Evolutionary conservation across 179 eudicot species (phyloP).

Genomic region (Sideroxylon spinosum): DNA sequence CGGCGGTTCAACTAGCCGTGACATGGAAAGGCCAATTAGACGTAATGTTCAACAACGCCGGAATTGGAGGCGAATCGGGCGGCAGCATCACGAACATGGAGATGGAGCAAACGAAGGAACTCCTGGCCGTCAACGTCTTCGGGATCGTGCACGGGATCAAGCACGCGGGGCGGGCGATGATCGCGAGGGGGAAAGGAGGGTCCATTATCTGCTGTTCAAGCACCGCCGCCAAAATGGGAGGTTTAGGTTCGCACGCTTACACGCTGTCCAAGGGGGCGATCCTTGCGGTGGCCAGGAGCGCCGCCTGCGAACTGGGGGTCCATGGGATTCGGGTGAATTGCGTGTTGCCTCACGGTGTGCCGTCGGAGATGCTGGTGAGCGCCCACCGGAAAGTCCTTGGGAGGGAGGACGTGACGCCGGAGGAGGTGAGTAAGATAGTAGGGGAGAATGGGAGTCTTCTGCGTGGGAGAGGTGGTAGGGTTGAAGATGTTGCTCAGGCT

Average conservation of each 20-base stretch:
- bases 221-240: constrained; percentile 73
- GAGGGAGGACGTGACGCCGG: constrained; percentile 29
- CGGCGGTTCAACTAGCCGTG: constrained; percentile 52
- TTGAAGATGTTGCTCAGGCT: constrained; percentile 64
- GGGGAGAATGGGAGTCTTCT: constrained; percentile 50
- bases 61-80: constrained; percentile 40
- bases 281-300: constrained; percentile 56
- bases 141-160: constrained; percentile 75
- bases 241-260: constrained; percentile 69
- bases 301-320: constrained; percentile 65
- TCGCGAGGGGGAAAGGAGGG: constrained; percentile 38
- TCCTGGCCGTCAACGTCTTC: constrained; percentile 46
- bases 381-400: constrained; percentile 32
- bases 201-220: constrained; percentile 73
- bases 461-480: constrained; percentile 48
- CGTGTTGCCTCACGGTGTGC: constrained; percentile 76
- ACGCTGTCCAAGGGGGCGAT: constrained; percentile 71
- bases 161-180: constrained; percentile 75
- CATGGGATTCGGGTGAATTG: constrained; percentile 84
- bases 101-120: constrained; percentile 39
- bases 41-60: constrained; percentile 84
- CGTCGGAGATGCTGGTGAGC: constrained; percentile 64
- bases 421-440: constrained; percentile 47
- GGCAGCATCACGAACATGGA: constrained; percentile 61
- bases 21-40: constrained; percentile 72